Conservation (phyloP, 768 basidiomycete genomes). For the Tylopilus felleus region DNA sequence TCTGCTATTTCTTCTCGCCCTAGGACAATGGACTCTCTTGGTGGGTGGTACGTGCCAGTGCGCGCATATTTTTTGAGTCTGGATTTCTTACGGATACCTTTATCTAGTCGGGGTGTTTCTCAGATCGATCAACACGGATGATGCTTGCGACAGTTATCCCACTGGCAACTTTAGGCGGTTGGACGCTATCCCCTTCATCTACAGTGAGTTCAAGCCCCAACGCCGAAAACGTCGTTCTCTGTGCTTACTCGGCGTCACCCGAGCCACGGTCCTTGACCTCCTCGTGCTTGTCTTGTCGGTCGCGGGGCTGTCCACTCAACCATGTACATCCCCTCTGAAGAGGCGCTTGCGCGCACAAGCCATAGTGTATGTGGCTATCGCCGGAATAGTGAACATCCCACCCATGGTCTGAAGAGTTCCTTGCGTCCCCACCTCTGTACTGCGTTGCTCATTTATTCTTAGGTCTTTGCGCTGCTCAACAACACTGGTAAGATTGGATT, state of each 20-base stretch:
- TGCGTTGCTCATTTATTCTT: not conserved
- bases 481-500: slow-evolving; percentile 1
- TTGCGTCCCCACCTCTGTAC: not conserved
- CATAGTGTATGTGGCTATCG: slow-evolving; percentile 8
- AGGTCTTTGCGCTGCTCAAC: slow-evolving; percentile 6
- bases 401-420: not conserved
- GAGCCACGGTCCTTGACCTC: slow-evolving; percentile 21
- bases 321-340: slow-evolving; percentile 9
- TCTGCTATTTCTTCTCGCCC: not conserved
- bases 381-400: slow-evolving; percentile 10
- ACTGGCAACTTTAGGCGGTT: not conserved
- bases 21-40: slow-evolving; percentile 21
- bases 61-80: not conserved
- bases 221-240: not conserved
- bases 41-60: not conserved
- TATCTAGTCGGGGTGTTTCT: not conserved
- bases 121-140: not conserved
- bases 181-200: slow-evolving; percentile 1
- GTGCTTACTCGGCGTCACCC: not conserved
- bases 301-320: slow-evolving; percentile 11
- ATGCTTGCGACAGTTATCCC: not conserved
- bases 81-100: no score
- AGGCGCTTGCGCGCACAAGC: slow-evolving; percentile 17
- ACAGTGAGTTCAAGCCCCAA: slow-evolving; percentile 8
- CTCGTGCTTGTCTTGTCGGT: slow-evolving; percentile 14